Percentiles rank a stretch among this genome's conserved stretches.
phyloP scores from a whole-genome alignment of 2,329 filamentous ascomycete genomes.

The Whalleya microplaca region DNA sequence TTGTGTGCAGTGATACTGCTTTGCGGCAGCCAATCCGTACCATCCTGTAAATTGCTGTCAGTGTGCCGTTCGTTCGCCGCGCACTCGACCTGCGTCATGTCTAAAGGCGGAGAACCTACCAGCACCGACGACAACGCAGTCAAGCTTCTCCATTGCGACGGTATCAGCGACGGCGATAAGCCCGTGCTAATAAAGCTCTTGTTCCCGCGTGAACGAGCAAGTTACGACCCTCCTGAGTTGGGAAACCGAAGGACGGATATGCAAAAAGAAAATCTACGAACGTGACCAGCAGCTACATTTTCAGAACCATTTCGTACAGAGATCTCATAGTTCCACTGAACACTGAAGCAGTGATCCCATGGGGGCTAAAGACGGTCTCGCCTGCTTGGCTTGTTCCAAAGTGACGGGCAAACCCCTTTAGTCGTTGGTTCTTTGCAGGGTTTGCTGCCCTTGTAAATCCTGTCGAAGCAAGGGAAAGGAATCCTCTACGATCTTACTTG shows the following conservation, averaged over 20 bases:
- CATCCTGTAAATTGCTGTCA: conserved; percentile 41
- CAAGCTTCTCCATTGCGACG: conserved; percentile 46
- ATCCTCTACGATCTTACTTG: background rate
- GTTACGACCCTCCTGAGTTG: background rate
- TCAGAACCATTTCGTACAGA: background rate
- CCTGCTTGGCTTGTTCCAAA: background rate
- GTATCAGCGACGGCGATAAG: conserved; percentile 9
- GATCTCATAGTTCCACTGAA: background rate
- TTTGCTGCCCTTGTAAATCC: background rate
- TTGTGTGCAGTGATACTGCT: conserved; percentile 63
- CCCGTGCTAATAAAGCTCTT: background rate
- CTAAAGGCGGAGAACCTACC: conserved; percentile 44
- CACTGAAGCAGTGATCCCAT: background rate
- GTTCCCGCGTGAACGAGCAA: background rate
- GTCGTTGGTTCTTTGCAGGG: background rate
- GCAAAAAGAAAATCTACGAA: background rate
- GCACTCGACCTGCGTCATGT: background rate
- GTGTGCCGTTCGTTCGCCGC: conserved; percentile 1
- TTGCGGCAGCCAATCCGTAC: conserved; percentile 63
- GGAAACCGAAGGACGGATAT: background rate
- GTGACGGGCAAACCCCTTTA: background rate
- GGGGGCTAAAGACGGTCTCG: background rate
- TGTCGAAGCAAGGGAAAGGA: background rate
- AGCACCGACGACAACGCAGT: conserved; percentile 53
- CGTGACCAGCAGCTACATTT: background rate